Base-by-base conservation (phyloP, 345 rosid species). In the Melaleuca quinquenervia region DNA sequence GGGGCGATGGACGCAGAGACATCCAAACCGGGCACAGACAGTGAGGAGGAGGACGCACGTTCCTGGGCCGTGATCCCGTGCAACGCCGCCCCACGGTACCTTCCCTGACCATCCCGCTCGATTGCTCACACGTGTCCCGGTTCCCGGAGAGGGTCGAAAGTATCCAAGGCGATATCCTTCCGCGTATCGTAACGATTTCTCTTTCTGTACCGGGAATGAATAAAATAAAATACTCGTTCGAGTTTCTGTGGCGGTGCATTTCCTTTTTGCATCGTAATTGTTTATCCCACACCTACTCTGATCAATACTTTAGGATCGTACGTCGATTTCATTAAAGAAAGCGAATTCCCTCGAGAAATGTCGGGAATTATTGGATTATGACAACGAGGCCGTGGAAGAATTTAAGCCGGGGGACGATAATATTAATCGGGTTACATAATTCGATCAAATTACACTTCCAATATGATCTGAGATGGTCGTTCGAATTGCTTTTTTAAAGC, bases 311-410 rank as follows among this genome's bases (percentile, higher is more conserved):
- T 41, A 41, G 41, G 41, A 41, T 41, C 41, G 41, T 4, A 41
- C 6, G 16, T 5, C n/a, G 6, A n/a, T 12, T 58, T 58, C 2
- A n/a, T 6, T 27, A 13, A 8, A 11, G 15, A n/a, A n/a, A 26
- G 64, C 3, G 76, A 16, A 21, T 29, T 64, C 8, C 8, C 2
- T 32, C 18, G 18, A 70, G 1, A 70, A 16, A 8, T 58, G 18
- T 0, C 1, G 70, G 1, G 3, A 58, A 13, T 3, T 58, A 58
- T n/a, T 29, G 2, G 0, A 0, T 56, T 1, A 12, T 3, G 10
- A 5, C 21, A 41, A 41, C 4, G 48, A 32, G 48, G 7, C 18
- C 0, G 16, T 8, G 3, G 12, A 32, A 6, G 3, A 70, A 32
- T 14, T 70, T 8, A 16, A 1, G 11, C 0, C n/a, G n/a, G n/a